Evolutionary conservation across 306 rosid genomes (phyloP).

Genomic region (Acacia acuminata): DNA sequence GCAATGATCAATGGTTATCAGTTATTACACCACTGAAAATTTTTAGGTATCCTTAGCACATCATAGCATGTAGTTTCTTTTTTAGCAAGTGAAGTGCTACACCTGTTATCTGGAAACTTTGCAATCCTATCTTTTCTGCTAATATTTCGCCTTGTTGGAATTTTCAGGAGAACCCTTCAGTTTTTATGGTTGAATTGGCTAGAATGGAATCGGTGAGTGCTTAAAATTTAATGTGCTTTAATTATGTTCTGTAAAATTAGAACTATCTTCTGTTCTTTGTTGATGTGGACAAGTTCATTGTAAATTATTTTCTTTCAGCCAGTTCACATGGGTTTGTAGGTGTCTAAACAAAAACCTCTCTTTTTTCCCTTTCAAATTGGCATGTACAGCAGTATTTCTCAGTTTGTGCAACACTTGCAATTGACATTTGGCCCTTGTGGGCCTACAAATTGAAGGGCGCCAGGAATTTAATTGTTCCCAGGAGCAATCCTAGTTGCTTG

Average conservation of each 20-base stretch:
- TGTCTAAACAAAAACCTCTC: neutral
- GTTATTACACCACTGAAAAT: slow-evolving; percentile 2
- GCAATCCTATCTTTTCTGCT: slow-evolving; percentile 24
- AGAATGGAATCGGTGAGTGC: slow-evolving; percentile 71
- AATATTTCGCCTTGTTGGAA: slow-evolving; percentile 28
- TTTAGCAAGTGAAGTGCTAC: slow-evolving; percentile 18
- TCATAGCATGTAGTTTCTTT: slow-evolving; percentile 3
- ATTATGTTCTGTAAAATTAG: neutral
- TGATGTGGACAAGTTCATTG: neutral
- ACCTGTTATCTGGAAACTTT: slow-evolving; percentile 14
- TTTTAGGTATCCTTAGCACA: slow-evolving; percentile 8
- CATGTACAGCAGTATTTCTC: neutral
- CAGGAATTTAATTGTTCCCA: neutral
- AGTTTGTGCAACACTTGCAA: slow-evolving; percentile 4
- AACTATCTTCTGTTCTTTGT: neutral
- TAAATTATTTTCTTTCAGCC: slow-evolving; percentile 8
- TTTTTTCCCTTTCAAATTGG: slow-evolving; percentile 26
- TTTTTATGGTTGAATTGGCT: slow-evolving; percentile 86
- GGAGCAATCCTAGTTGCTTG: slow-evolving; percentile 16
- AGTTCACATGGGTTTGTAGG: neutral
- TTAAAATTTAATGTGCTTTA: slow-evolving; percentile 27
- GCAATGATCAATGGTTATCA: neutral
- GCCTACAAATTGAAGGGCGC: slow-evolving; percentile 6
- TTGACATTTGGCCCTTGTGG: slow-evolving; percentile 2
- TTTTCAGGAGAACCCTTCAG: slow-evolving; percentile 76